These are phyloP conservation scores for Simmondsia chinensis DNA, from an alignment of 148 eudicot genomes.

Conservation along the genomic window DNA sequence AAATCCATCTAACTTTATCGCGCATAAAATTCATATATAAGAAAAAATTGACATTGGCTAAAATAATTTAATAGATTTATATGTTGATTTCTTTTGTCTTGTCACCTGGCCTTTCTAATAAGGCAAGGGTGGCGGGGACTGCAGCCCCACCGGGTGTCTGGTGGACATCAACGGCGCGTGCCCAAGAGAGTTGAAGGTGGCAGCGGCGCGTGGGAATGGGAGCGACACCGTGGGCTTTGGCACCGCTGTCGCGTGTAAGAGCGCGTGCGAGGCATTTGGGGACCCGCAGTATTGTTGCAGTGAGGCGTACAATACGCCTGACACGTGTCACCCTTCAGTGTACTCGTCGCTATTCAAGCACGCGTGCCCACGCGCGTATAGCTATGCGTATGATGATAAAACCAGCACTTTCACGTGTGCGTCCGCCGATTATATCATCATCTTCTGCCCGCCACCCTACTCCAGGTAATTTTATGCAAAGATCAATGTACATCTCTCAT, in stretches of 20 bases:
- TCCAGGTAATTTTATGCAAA: constrained; percentile 47
- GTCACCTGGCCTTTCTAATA: no score
- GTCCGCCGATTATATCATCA: constrained; percentile 56
- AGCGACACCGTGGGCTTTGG: constrained; percentile 12
- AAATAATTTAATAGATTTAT: no score
- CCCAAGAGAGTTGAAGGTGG: constrained; percentile 51
- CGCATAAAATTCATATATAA: no score
- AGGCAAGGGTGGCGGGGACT: constrained; percentile 46
- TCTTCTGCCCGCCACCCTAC: constrained; percentile 86
- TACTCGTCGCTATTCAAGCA: constrained; percentile 65
- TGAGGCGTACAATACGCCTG: constrained; percentile 66
- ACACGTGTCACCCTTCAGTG: constrained; percentile 68
- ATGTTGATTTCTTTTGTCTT: no score
- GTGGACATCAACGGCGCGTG: constrained; percentile 68
- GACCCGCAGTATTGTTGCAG: constrained; percentile 84
- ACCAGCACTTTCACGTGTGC: constrained; percentile 93
- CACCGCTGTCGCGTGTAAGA: constrained; percentile 69
- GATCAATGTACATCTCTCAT: neutral
- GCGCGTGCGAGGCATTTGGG: constrained; percentile 97
- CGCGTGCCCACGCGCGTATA: constrained; percentile 86
- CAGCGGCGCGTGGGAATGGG: constrained; percentile 30
- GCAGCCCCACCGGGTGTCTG: constrained; percentile 82
- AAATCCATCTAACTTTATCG: no score
- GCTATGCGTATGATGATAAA: constrained; percentile 94
- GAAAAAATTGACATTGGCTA: no score